These are phyloP conservation scores for Echium plantagineum DNA, from an alignment of 257 asterid species.

Conservation along the genomic window DNA sequence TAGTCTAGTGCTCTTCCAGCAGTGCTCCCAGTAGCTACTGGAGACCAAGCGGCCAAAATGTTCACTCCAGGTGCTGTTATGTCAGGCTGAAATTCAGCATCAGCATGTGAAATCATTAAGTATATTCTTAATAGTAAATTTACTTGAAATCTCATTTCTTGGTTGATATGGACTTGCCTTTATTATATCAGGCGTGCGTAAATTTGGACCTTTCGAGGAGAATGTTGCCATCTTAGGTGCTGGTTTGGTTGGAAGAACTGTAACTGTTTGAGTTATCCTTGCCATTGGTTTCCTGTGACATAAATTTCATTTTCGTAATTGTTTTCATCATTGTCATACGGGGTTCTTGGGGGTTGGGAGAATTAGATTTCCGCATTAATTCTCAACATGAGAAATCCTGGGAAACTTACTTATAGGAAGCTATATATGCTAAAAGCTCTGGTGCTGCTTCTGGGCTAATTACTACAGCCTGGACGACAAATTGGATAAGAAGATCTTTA, in stretches of 20 bases:
- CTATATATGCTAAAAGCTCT: conserved; percentile 32
- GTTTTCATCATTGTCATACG: no score
- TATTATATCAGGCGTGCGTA: conserved; percentile 43
- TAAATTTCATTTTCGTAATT: background rate
- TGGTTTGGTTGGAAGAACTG: conserved; percentile 25
- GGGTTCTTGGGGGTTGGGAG: no score
- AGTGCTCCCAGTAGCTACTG: conserved; percentile 21
- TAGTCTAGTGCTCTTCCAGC: conserved; percentile 35
- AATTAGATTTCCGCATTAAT: no score
- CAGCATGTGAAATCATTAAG: conserved; percentile 5
- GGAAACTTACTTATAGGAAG: conserved; percentile 25
- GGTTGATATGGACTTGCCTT: conserved; percentile 19
- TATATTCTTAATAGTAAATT: background rate
- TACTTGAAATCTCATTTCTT: background rate
- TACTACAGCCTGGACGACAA: conserved; percentile 23
- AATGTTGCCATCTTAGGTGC: conserved; percentile 33
- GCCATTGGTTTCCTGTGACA: conserved; percentile 43
- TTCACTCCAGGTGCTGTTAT: conserved; percentile 52
- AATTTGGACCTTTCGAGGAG: conserved; percentile 56
- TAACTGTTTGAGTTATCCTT: conserved; percentile 24
- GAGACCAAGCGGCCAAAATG: conserved; percentile 62
- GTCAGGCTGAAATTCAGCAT: conserved; percentile 39
- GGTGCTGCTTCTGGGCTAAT: conserved; percentile 29
- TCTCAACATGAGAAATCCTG: conserved; percentile 4
- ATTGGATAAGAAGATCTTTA: conserved; percentile 27